A percentile compares a stretch with the other conserved stretches of the same genome.
Conservation (phyloP, 2,329 filamentous ascomycete genomes). For the Huntiella abstrusa region DNA sequence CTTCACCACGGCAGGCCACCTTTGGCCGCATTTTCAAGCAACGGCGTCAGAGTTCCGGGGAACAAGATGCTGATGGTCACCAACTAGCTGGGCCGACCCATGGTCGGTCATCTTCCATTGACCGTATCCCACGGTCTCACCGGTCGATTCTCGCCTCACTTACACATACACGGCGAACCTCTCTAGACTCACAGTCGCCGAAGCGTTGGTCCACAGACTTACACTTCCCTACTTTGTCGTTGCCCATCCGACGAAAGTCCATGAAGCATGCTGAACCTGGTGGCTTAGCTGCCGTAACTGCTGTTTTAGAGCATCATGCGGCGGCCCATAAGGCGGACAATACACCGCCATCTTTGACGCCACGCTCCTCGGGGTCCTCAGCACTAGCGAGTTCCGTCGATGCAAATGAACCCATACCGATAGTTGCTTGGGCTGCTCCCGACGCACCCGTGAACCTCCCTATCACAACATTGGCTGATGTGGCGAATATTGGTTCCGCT, state of each 20-base stretch:
- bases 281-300: too few species aligned
- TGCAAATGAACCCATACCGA: too few species aligned
- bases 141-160: background rate
- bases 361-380: too few species aligned
- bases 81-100: background rate
- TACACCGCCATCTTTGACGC: too few species aligned
- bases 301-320: too few species aligned
- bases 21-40: constrained; percentile 4
- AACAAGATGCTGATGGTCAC: background rate
- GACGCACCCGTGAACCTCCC: background rate
- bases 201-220: constrained; percentile 6
- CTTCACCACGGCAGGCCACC: background rate
- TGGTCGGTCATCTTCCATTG: background rate
- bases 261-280: too few species aligned
- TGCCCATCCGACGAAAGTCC: too few species aligned
- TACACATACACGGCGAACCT: background rate
- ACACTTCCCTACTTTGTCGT: constrained; percentile 3
- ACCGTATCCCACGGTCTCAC: constrained; percentile 6
- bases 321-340: too few species aligned
- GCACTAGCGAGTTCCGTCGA: too few species aligned
- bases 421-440: background rate
- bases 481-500: background rate
- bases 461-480: background rate
- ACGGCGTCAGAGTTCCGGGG: background rate
- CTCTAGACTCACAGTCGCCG: background rate